Conservation (phyloP, 176 grass and related monocot genomes). For the Thinopyrum elongatum region DNA sequence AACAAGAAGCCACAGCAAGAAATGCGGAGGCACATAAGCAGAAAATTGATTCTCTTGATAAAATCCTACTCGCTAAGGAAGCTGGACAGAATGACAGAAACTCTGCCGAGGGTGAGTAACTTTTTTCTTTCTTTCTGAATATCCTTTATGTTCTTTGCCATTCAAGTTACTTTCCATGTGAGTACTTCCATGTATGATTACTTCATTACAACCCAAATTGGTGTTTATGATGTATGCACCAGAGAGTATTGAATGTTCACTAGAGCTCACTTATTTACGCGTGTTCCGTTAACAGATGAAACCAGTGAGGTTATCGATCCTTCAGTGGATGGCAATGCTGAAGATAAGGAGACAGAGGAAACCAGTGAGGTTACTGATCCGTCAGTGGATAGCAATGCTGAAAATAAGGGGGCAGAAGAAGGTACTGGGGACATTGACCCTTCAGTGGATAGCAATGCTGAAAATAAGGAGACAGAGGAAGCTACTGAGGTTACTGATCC, state of each 20-base stretch:
- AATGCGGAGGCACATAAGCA: conserved; percentile 81
- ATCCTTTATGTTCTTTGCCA: not conserved
- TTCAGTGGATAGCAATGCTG: conserved; percentile 35
- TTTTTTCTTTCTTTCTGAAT: conserved; percentile 7
- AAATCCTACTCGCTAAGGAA: conserved; percentile 40
- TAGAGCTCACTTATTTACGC: not conserved
- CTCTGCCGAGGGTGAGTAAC: conserved; percentile 46
- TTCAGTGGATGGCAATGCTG: conserved; percentile 35
- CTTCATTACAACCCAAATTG: not conserved
- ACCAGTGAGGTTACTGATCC: conserved; percentile 55
- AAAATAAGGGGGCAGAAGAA: conserved; percentile 45
- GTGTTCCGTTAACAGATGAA: conserved; percentile 37
- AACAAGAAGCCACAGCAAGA: conserved; percentile 70
- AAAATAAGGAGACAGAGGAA: conserved; percentile 31
- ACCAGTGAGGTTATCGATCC: conserved; percentile 51
- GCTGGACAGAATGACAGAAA: conserved; percentile 19
- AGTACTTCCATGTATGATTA: not conserved
- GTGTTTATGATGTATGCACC: conserved; percentile 3
- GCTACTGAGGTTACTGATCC: conserved; percentile 53
- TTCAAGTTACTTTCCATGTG: not conserved
- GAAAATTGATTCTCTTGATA: conserved; percentile 59
- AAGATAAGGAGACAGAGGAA: conserved; percentile 34
- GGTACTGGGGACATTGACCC: conserved; percentile 48
- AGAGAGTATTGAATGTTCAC: not conserved
- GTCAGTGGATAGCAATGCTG: conserved; percentile 32